Evolutionary conservation across 768 basidiomycete genomes (phyloP), one percentile per base, ranked within the genome.

Genomic region (Hygrophorus pudorinus): DNA sequence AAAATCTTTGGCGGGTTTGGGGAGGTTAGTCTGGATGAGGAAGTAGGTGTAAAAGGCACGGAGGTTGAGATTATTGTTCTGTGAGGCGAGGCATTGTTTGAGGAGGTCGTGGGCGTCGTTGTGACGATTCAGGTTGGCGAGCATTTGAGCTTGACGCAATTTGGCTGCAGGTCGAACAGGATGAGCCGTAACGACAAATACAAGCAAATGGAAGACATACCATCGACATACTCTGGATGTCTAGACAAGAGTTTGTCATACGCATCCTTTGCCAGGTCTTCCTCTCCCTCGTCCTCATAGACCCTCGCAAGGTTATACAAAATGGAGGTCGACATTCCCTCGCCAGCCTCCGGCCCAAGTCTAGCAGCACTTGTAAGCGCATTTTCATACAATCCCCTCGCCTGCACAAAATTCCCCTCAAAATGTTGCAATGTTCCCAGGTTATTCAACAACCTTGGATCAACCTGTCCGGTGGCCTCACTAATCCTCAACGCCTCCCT

Each of bases 151-250:
- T 50, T 88, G 84, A 18, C 94, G 83, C 35, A 94, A 78, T 68
- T 98, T 98, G 51, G 93, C 94, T 98, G 54, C 34, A 41, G 40
- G 34, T 29, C 33, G 16, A 12, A 20, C n/a, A 38, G 34, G 43
- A 35, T 14, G 33, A 33, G 10, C 35, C 47, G n/a, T 35, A 32
- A 37, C 47, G 43, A 31, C 16, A 7, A 39, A 31, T 14, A 28
- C n/a, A 11, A 33, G 43, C 29, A 30, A 34, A 21, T n/a, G n/a
- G 30, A 40, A 42, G 28, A 67, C 84, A 38, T 52, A 94, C 93
- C 94, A 58, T 97, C 94, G 17, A 92, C 76, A 58, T 94, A 97
- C 64, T 98, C 96, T 1, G 93, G 90, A 68, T 98, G 94, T 42
- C 85, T 73, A n/a, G 77, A 66, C 29, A 97, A 63, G 7, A 98